Evolutionary conservation across 805 yeast genomes (phyloP).

Genomic region (Kluyveromyces starmeri): DNA sequence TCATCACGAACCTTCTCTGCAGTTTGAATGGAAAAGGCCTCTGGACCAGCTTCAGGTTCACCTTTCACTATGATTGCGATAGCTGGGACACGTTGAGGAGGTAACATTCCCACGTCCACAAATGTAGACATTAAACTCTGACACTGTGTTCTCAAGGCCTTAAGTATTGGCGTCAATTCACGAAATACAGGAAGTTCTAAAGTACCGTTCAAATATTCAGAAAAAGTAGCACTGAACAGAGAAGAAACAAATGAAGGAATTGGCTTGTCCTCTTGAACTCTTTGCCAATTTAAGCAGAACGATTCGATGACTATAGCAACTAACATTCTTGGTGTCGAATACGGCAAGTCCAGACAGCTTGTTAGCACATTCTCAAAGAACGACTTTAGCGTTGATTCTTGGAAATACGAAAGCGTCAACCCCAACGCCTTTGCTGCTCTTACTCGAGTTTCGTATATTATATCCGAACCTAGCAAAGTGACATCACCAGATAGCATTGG

Average conservation of each 20-base stretch:
- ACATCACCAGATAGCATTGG: conserved; percentile 91
- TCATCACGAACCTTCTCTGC: conserved; percentile 65
- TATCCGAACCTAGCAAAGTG: conserved; percentile 68
- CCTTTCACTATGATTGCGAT: conserved; percentile 89
- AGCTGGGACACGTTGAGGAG: conserved; percentile 65
- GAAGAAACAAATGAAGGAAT: conserved; percentile 26
- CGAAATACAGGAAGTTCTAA: conserved; percentile 44
- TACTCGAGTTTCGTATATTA: conserved; percentile 64
- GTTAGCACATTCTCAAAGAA: conserved; percentile 32
- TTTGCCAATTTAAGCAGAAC: conserved; percentile 35
- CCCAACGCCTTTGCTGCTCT: conserved; percentile 75
- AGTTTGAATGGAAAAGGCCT: conserved; percentile 72
- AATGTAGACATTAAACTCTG: conserved; percentile 73
- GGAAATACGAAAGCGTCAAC: conserved; percentile 43
- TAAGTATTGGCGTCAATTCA: conserved; percentile 79
- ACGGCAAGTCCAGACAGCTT: conserved; percentile 45
- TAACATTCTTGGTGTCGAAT: conserved; percentile 74
- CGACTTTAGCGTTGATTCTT: conserved; percentile 31
- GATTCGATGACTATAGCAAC: conserved; percentile 65
- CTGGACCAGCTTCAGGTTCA: conserved; percentile 87
- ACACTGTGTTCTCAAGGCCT: conserved; percentile 81
- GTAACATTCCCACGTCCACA: conserved; percentile 64
- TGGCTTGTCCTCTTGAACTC: conserved; percentile 8
- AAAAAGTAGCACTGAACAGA: conserved; percentile 30
- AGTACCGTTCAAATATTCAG: conserved; percentile 25